Conservation (phyloP, 257 asterid genomes). For the Coffea canephora region DNA sequence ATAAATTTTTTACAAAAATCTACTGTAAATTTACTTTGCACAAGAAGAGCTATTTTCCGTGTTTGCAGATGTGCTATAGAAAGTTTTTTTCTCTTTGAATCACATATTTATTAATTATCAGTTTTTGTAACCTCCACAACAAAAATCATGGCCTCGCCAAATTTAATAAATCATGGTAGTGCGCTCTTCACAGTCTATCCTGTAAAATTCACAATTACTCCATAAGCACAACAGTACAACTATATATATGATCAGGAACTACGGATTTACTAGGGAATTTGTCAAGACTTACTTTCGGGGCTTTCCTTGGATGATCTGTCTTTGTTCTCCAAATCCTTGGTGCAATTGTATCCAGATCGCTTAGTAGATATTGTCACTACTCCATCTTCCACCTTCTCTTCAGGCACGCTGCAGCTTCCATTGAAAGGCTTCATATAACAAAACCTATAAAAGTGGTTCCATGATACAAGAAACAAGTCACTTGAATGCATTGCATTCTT, state of each 20-base stretch:
- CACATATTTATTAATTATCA: not conserved
- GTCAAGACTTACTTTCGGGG: slow-evolving; percentile 5
- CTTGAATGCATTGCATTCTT: not conserved
- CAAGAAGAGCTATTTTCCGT: not conserved
- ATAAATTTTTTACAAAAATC: too few relatives aligned
- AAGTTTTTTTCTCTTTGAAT: not conserved
- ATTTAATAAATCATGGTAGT: not conserved
- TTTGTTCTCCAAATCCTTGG: slow-evolving; percentile 19
- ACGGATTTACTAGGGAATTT: not conserved
- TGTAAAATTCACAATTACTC: not conserved
- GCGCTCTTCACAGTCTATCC: not conserved
- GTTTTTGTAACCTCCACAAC: not conserved
- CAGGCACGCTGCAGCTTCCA: slow-evolving; percentile 59
- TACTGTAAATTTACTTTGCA: not conserved
- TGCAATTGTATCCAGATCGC: slow-evolving; percentile 28
- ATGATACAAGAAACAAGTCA: not conserved
- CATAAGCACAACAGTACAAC: not conserved
- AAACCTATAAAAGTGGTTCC: slow-evolving; percentile 46
- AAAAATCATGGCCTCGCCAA: not conserved
- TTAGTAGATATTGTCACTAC: slow-evolving; percentile 52
- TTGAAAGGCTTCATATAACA: slow-evolving; percentile 70
- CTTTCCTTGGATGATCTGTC: not conserved
- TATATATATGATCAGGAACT: not conserved
- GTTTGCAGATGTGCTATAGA: not conserved
- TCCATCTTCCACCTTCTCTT: slow-evolving; percentile 52